Conservation (phyloP, 208 protist genomes). For the Trichomonas gallinae region DNA sequence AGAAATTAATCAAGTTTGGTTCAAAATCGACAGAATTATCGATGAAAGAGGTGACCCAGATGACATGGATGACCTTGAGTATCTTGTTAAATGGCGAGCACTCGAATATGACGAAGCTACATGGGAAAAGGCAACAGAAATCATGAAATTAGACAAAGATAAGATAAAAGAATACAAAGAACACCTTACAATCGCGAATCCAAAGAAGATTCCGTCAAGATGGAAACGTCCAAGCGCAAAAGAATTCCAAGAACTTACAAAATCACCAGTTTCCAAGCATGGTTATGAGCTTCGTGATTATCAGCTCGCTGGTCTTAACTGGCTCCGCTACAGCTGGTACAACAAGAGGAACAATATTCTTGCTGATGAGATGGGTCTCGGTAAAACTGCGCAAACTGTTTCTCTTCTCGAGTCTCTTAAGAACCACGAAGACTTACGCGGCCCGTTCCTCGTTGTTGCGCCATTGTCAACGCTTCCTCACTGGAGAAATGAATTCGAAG, state of each 20-base stretch:
- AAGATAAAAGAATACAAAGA: constrained; percentile 4
- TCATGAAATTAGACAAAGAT: neutral
- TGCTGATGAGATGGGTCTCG: constrained; percentile 49
- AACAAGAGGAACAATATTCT: constrained; percentile 32
- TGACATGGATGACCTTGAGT: constrained; percentile 12
- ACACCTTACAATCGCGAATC: neutral
- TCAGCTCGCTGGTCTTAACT: constrained; percentile 43
- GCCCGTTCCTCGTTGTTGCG: constrained; percentile 55
- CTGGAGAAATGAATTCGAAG: constrained; percentile 47
- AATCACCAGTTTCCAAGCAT: neutral
- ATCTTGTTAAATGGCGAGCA: constrained; percentile 52
- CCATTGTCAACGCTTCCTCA: constrained; percentile 52
- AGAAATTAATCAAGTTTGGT: neutral
- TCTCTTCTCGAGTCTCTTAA: constrained; percentile 42
- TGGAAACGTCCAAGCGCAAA: neutral
- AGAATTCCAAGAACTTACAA: neutral
- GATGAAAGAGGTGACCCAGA: neutral
- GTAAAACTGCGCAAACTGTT: constrained; percentile 42
- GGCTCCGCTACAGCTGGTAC: constrained; percentile 41
- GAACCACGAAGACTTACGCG: constrained; percentile 38
- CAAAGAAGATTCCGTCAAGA: neutral
- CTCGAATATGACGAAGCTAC: constrained; percentile 47
- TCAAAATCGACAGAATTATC: constrained; percentile 22
- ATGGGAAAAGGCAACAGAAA: constrained; percentile 38
- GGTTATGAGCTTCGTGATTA: constrained; percentile 33